phyloP scores from a whole-genome alignment of 1,284 basidiomycete genomes.

The Ustilago shanxiensis region DNA sequence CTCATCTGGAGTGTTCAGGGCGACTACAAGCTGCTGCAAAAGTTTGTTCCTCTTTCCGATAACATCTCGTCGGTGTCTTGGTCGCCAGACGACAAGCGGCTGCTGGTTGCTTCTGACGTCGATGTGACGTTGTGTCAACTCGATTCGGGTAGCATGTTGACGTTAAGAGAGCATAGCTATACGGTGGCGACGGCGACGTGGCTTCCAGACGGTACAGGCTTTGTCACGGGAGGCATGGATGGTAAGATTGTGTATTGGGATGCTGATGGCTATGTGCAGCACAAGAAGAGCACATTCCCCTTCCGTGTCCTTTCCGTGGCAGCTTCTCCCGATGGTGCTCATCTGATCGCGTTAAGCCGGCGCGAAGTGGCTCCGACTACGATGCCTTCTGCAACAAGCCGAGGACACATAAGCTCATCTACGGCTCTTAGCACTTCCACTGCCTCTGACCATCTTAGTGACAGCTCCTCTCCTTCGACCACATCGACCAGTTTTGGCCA shows the following conservation, averaged over 20 bases:
- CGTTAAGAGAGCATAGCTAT: slow-evolving; percentile 80
- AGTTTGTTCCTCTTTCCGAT: slow-evolving; percentile 52
- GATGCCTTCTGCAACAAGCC: slow-evolving; percentile 13
- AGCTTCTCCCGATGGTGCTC: slow-evolving; percentile 85
- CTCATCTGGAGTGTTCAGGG: slow-evolving; percentile 80
- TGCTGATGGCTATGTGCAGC: slow-evolving; percentile 76
- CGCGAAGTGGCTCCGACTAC: slow-evolving; percentile 31
- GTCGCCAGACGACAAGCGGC: slow-evolving; percentile 58
- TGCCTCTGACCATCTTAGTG: slow-evolving; percentile 38
- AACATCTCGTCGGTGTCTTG: slow-evolving; percentile 74
- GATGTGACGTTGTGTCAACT: slow-evolving; percentile 58
- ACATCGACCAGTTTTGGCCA: slow-evolving; percentile 27
- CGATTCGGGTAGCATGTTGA: slow-evolving; percentile 21
- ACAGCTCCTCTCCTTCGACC: slow-evolving; percentile 27
- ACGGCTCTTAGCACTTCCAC: slow-evolving; percentile 34
- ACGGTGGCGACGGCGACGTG: slow-evolving; percentile 88
- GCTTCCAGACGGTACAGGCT: slow-evolving; percentile 88
- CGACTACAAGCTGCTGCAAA: slow-evolving; percentile 45
- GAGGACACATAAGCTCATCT: slow-evolving; percentile 27
- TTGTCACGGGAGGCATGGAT: slow-evolving; percentile 91
- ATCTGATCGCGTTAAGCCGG: slow-evolving; percentile 80
- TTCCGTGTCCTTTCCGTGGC: slow-evolving; percentile 89
- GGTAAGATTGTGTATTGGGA: slow-evolving; percentile 85
- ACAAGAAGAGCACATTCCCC: slow-evolving; percentile 80
- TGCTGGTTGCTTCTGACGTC: slow-evolving; percentile 55